These are phyloP conservation scores for Neofusicoccum parvum DNA, from an alignment of 2,329 filamentous ascomycete species.

Conservation along the genomic window DNA sequence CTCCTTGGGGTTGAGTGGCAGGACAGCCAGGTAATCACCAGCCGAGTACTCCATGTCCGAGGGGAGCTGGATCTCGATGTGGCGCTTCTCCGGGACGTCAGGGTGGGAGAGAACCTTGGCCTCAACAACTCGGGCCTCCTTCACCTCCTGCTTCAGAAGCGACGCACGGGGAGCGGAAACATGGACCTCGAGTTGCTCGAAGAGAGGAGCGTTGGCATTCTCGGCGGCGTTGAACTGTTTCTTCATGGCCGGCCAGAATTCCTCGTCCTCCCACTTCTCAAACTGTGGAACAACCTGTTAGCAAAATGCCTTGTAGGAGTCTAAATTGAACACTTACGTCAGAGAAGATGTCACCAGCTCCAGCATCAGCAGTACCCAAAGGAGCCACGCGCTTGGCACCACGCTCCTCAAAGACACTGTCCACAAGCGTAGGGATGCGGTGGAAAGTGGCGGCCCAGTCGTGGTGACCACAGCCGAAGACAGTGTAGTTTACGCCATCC, in stretches of 20 bases:
- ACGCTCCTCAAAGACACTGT: slow-evolving; percentile 33
- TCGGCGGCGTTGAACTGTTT: slow-evolving; percentile 31
- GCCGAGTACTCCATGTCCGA: slow-evolving; percentile 63
- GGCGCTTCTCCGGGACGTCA: slow-evolving; percentile 28
- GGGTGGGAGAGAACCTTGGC: slow-evolving; percentile 33
- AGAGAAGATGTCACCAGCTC: slow-evolving; percentile 43
- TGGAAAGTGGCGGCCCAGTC: slow-evolving; percentile 48
- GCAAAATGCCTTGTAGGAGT: background rate
- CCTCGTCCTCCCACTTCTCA: slow-evolving; percentile 43
- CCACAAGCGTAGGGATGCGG: slow-evolving; percentile 42
- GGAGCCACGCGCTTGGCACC: slow-evolving; percentile 36
- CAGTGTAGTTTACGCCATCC: slow-evolving; percentile 39
- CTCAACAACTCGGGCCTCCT: slow-evolving; percentile 38
- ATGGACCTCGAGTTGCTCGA: slow-evolving; percentile 36
- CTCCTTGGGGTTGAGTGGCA: slow-evolving; percentile 68
- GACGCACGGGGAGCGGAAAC: slow-evolving; percentile 38
- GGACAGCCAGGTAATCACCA: slow-evolving; percentile 75
- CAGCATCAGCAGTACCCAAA: slow-evolving; percentile 40
- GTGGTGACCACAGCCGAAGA: slow-evolving; percentile 46
- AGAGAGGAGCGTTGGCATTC: slow-evolving; percentile 24
- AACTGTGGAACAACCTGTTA: slow-evolving; percentile 27
- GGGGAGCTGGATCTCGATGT: slow-evolving; percentile 36
- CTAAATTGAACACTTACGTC: slow-evolving; percentile 24
- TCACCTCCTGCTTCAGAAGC: slow-evolving; percentile 40
- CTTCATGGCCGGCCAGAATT: slow-evolving; percentile 40